phyloP scores from a whole-genome alignment of 352 stramenopile species.

The Aphanomyces invadans region DNA sequence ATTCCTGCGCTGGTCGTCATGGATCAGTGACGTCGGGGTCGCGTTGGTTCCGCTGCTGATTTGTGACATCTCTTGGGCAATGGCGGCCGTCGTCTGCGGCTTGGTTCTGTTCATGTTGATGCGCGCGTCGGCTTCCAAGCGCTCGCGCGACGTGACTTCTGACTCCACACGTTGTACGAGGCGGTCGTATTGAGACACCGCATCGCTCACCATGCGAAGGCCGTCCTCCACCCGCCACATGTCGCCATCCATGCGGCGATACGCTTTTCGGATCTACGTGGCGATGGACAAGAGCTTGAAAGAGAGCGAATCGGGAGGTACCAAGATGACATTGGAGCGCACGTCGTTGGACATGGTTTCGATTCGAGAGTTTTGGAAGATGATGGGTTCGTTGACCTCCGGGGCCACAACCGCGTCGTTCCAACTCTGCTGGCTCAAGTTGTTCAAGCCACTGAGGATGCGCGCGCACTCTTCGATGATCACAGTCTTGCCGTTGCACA shows the following conservation, averaged over 20 bases:
- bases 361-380: constrained; percentile 12
- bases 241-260: constrained; percentile 14
- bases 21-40: neutral
- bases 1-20: neutral
- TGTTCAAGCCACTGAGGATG: constrained; percentile 17
- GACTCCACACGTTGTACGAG: neutral
- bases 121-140: constrained; percentile 12
- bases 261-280: constrained; percentile 15
- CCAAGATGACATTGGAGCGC: constrained; percentile 13
- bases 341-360: constrained; percentile 14
- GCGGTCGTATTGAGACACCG: neutral
- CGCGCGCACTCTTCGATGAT: constrained; percentile 14
- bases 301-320: too few species aligned
- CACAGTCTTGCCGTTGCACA: constrained; percentile 20
- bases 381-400: constrained; percentile 6
- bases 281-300: neutral
- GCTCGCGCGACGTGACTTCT: constrained; percentile 5
- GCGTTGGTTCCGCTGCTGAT: neutral
- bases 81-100: neutral
- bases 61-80: too few species aligned
- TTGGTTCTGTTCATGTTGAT: constrained; percentile 17
- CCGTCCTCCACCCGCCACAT: neutral
- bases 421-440: constrained; percentile 4
- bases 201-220: constrained; percentile 14
- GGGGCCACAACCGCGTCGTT: neutral